A percentile compares a stretch with the other conserved stretches of the same genome.
phyloP scores from a whole-genome alignment of 2,329 filamentous ascomycete species.

The Neofusicoccum sp. region DNA sequence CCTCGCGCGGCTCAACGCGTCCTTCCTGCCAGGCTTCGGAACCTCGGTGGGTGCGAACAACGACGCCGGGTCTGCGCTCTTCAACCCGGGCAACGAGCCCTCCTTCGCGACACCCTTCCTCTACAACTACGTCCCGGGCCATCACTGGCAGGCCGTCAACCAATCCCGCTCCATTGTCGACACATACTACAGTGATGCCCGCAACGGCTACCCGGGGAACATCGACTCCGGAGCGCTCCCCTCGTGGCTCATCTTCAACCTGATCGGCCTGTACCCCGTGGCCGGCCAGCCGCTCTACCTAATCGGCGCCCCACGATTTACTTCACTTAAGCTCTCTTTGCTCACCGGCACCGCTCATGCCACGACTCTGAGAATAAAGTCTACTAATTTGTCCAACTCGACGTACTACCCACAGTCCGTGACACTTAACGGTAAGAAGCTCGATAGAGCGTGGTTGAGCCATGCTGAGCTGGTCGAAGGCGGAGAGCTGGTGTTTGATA shows the following conservation, averaged over 20 bases:
- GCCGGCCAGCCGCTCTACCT: slow-evolving; percentile 53
- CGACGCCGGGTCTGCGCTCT: slow-evolving; percentile 25
- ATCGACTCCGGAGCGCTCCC: slow-evolving; percentile 53
- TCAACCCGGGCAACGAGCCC: slow-evolving; percentile 40
- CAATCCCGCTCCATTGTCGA: slow-evolving; percentile 36
- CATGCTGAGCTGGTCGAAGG: slow-evolving; percentile 21
- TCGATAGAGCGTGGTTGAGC: slow-evolving; percentile 25
- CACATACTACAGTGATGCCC: slow-evolving; percentile 44
- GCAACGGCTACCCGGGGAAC: slow-evolving; percentile 49
- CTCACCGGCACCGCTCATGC: slow-evolving; percentile 24
- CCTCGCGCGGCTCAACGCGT: slow-evolving; percentile 44
- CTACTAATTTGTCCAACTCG: slow-evolving; percentile 20
- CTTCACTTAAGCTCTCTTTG: slow-evolving; percentile 30
- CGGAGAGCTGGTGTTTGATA: slow-evolving; percentile 25
- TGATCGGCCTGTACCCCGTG: slow-evolving; percentile 53
- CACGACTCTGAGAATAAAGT: slow-evolving; percentile 22
- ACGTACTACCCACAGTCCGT: slow-evolving; percentile 25
- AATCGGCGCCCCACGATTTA: slow-evolving; percentile 50
- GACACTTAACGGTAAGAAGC: slow-evolving; percentile 22
- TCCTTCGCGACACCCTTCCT: slow-evolving; percentile 44
- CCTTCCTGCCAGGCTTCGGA: slow-evolving; percentile 42
- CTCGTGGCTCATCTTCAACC: slow-evolving; percentile 55
- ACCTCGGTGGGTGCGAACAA: slow-evolving; percentile 40
- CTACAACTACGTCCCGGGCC: slow-evolving; percentile 41
- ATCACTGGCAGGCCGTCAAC: slow-evolving; percentile 33